These are phyloP conservation scores for Periconia sp. DNA, from an alignment of 2,329 filamentous ascomycete species.

Conservation along the genomic window DNA sequence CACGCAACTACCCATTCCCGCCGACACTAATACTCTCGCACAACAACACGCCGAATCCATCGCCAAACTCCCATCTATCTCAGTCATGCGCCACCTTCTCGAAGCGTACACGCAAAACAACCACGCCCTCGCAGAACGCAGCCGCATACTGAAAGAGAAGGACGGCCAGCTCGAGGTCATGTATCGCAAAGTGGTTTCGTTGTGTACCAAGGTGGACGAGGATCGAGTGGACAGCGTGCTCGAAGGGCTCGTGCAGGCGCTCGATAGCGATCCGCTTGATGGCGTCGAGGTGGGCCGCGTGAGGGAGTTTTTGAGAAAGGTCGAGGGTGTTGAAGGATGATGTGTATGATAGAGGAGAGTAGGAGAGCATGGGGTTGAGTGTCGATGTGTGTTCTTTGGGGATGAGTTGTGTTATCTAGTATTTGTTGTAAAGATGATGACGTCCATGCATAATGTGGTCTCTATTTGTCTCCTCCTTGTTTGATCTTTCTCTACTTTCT, in stretches of 20 bases:
- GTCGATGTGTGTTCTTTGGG: too few relatives aligned
- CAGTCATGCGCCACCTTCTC: conserved; percentile 64
- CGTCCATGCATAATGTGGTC: too few relatives aligned
- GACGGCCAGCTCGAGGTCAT: conserved; percentile 84
- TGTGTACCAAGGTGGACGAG: conserved; percentile 81
- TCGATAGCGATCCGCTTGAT: conserved; percentile 79
- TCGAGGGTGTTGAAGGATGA: conserved; percentile 60
- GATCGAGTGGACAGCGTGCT: conserved; percentile 78
- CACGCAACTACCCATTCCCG: conserved; percentile 21
- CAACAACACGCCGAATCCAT: conserved; percentile 44
- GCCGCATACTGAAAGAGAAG: conserved; percentile 71
- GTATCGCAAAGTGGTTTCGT: conserved; percentile 82
- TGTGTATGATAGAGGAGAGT: too few relatives aligned
- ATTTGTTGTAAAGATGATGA: too few relatives aligned
- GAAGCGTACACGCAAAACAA: conserved; percentile 72
- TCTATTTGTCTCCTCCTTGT: too few relatives aligned
- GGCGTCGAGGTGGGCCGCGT: conserved; percentile 73
- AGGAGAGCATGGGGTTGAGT: too few relatives aligned
- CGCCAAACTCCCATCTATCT: conserved; percentile 33
- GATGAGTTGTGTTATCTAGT: too few relatives aligned
- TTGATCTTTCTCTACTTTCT: too few relatives aligned
- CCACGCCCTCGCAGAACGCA: conserved; percentile 65
- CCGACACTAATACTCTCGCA: conserved; percentile 18
- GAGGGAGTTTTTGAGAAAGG: conserved; percentile 75
- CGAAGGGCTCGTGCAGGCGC: conserved; percentile 77